phyloP scores from a whole-genome alignment of 2,329 filamentous ascomycete species.

The Aureobasidium sp. region DNA sequence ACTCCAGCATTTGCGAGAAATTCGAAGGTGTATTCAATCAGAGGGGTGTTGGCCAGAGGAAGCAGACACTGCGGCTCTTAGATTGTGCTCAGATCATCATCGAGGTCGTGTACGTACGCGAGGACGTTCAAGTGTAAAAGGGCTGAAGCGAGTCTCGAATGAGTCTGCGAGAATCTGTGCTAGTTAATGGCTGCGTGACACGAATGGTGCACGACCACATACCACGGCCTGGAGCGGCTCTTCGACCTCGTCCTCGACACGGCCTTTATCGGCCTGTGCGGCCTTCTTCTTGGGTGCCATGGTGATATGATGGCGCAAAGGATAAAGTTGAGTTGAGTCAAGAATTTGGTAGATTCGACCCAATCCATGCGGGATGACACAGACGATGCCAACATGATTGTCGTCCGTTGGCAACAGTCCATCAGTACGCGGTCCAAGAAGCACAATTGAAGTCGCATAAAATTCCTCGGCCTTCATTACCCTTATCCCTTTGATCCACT shows the following conservation, averaged over 20 bases:
- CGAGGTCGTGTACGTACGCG: slow-evolving; percentile 53
- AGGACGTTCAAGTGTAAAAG: slow-evolving; percentile 82
- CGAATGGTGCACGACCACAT: slow-evolving; percentile 24
- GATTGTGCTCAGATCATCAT: background rate
- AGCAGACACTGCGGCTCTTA: slow-evolving; percentile 65
- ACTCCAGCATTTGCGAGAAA: slow-evolving; percentile 93
- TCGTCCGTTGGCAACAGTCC: background rate
- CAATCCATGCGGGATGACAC: background rate
- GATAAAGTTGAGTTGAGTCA: slow-evolving; percentile 7
- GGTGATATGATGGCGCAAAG: background rate
- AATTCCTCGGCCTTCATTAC: slow-evolving; percentile 2
- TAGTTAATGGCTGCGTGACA: background rate
- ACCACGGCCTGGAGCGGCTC: slow-evolving; percentile 59
- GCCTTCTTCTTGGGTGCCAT: slow-evolving; percentile 47
- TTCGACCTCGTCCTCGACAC: slow-evolving; percentile 52
- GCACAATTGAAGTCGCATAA: background rate
- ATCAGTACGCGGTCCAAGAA: background rate
- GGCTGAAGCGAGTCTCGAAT: slow-evolving; percentile 85
- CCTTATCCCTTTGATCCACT: background rate
- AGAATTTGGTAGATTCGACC: background rate
- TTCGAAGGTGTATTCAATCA: slow-evolving; percentile 97
- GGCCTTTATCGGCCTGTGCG: slow-evolving; percentile 31
- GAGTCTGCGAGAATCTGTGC: slow-evolving; percentile 80
- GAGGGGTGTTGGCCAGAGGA: slow-evolving; percentile 82
- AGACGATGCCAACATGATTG: background rate